Conservation (phyloP, 2,329 filamentous ascomycete species). For the Calonectria pseudoreteaudii region DNA sequence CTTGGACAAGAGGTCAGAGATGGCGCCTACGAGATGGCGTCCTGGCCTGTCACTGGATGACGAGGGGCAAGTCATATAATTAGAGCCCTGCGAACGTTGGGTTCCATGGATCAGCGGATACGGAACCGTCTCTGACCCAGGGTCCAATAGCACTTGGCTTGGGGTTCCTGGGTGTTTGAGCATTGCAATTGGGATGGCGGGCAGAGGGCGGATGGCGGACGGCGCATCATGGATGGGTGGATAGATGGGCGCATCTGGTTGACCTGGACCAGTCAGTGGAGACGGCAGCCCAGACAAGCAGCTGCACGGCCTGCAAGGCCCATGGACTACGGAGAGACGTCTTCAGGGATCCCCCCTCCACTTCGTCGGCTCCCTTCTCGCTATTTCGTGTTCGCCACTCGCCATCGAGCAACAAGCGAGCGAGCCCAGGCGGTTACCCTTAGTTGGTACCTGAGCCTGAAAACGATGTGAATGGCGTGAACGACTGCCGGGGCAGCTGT, state of each 20-base stretch:
- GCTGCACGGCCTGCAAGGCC: constrained; percentile 34
- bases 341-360: constrained; percentile 35
- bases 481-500: constrained; percentile 15
- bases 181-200: constrained; percentile 26
- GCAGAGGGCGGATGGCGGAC: constrained; percentile 35
- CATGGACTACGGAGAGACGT: constrained; percentile 4
- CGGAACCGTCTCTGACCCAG: constrained; percentile 41
- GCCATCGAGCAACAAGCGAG: constrained; percentile 2
- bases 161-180: constrained; percentile 15
- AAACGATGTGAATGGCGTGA: constrained; percentile 15
- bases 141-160: constrained; percentile 21
- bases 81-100: constrained; percentile 50
- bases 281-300: constrained; percentile 33
- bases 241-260: constrained; percentile 17
- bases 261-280: constrained; percentile 32
- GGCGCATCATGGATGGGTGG: constrained; percentile 29
- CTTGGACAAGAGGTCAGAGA: constrained; percentile 51
- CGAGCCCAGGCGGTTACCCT: constrained; percentile 17
- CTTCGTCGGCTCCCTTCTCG: constrained; percentile 1
- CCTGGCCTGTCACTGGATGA: constrained; percentile 57
- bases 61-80: constrained; percentile 54
- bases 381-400: neutral
- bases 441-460: constrained; percentile 14
- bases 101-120: constrained; percentile 46
- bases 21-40: constrained; percentile 57